These are phyloP conservation scores for Cladophialophora immunda DNA, from an alignment of 2,329 filamentous ascomycete species.

Conservation along the genomic window DNA sequence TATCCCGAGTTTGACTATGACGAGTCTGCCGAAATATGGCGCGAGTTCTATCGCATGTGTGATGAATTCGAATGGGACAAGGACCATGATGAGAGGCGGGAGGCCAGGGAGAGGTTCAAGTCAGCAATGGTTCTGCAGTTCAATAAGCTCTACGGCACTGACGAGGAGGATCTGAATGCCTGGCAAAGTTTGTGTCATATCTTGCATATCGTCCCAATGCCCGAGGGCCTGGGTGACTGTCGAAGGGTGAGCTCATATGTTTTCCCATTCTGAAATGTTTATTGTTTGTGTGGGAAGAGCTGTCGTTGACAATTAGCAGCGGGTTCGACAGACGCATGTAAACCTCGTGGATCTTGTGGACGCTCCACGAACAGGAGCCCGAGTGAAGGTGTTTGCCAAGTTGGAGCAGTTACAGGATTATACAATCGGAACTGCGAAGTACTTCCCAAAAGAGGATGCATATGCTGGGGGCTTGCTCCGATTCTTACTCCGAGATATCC, in stretches of 20 bases:
- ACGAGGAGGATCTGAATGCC: slow-evolving; percentile 32
- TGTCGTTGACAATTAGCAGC: slow-evolving; percentile 24
- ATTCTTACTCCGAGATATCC: slow-evolving; percentile 41
- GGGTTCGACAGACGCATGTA: slow-evolving; percentile 37
- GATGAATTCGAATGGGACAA: slow-evolving; percentile 28
- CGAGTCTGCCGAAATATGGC: slow-evolving; percentile 8
- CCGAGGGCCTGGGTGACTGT: background rate
- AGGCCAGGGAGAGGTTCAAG: slow-evolving; percentile 34
- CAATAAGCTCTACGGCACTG: slow-evolving; percentile 37
- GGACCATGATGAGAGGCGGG: slow-evolving; percentile 29
- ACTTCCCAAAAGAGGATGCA: slow-evolving; percentile 39
- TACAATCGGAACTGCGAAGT: slow-evolving; percentile 31
- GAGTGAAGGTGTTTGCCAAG: slow-evolving; percentile 35
- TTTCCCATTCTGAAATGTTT: background rate
- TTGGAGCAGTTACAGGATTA: slow-evolving; percentile 27
- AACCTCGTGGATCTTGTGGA: slow-evolving; percentile 41
- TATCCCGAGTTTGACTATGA: slow-evolving; percentile 29
- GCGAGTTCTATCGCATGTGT: slow-evolving; percentile 31
- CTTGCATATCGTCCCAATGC: background rate
- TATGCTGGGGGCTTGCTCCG: slow-evolving; percentile 40
- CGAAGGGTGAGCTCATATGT: background rate
- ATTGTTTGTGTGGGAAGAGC: background rate
- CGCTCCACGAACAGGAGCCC: slow-evolving; percentile 32
- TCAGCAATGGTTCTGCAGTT: slow-evolving; percentile 39
- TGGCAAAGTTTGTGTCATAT: slow-evolving; percentile 36